A percentile compares a stretch with the other conserved stretches of the same genome.
These are phyloP conservation scores for Penicillium sclerotiorum DNA, from an alignment of 2,329 filamentous ascomycete species.

Conservation along the genomic window DNA sequence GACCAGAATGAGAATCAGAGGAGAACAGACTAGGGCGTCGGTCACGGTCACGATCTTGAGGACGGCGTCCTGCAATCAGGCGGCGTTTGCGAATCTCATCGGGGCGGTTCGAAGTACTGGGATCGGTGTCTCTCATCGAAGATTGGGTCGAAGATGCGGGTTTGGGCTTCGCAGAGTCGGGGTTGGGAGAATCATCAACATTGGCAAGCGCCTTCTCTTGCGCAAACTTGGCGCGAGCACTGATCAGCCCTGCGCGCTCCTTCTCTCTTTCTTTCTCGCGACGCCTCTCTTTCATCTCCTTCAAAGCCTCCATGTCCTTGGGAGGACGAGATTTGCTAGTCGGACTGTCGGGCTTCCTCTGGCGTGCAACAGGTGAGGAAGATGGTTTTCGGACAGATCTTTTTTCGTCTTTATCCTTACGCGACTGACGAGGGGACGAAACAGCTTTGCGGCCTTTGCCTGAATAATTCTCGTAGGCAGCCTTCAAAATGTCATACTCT, in stretches of 20 bases:
- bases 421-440: conserved; percentile 43
- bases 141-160: conserved; percentile 21
- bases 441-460: conserved; percentile 35
- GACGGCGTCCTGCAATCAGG: conserved; percentile 45
- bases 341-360: conserved; percentile 37
- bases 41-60: conserved; percentile 40
- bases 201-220: conserved; percentile 26
- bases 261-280: conserved; percentile 29
- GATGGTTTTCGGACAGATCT: conserved; percentile 39
- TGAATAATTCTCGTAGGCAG: conserved; percentile 51
- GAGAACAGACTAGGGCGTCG: conserved; percentile 42
- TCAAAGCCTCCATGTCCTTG: conserved; percentile 27
- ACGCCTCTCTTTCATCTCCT: conserved; percentile 31
- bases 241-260: neutral
- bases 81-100: conserved; percentile 45
- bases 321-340: conserved; percentile 26
- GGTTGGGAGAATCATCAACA: conserved; percentile 37
- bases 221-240: conserved; percentile 27
- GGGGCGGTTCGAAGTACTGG: conserved; percentile 24
- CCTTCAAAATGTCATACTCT: conserved; percentile 78
- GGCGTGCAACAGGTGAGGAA: conserved; percentile 40
- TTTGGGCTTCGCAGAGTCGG: conserved; percentile 34
- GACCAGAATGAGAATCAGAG: conserved; percentile 44
- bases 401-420: conserved; percentile 43
- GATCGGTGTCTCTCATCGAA: conserved; percentile 39